Evolutionary conservation across 1,139 yeast species (phyloP), one percentile per base, ranked within the genome.

Genomic region (Meyerozyma sp.): DNA sequence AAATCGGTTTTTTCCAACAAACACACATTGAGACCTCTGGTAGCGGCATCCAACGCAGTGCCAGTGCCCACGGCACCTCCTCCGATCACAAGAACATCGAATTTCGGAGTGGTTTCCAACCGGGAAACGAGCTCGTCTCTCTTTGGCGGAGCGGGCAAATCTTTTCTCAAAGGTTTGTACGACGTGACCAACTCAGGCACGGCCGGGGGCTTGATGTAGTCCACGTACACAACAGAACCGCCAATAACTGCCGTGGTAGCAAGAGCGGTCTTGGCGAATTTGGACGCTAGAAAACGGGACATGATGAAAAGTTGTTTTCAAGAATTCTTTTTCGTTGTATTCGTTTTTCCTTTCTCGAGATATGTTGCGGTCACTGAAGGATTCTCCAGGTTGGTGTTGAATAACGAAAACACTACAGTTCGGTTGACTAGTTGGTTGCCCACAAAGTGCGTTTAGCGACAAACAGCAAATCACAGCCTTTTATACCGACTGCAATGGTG

Each of bases 61-160:
- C 98, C 98, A 7, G 96, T 72, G 51, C 98, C 98, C 16, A 94
- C 84, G 32, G 98, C 97, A 62, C 98, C 98, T 52, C 96, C 98
- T 46, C 98, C 98, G 52, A 91, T 82, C 51, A 91, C 75, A 52
- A 91, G 66, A 28, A 91, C 79, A 61, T 91, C 98, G 58, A 82
- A 91, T 55, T 81, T 73, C 36, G 74, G 68, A n/a, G 65, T 61
- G 30, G 54, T 51, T 29, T 61, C 63, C 48, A 73, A 58, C 37
- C 61, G 65, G 13, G 60, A 54, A 44, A 73, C 55, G 43, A 71
- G 61, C 26, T 62, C 58, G 8, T 56, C 59, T 54, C 78, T 59
- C 3, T 68, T 44, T 13, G 73, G 73, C 16, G 75, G 75, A n/a
- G 63, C 42, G 13, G 65, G 58, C 28, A 63, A 54, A 26, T 61